These are phyloP conservation scores for Metarhizium robertsii DNA, from an alignment of 2,329 filamentous ascomycete species.

Conservation along the genomic window DNA sequence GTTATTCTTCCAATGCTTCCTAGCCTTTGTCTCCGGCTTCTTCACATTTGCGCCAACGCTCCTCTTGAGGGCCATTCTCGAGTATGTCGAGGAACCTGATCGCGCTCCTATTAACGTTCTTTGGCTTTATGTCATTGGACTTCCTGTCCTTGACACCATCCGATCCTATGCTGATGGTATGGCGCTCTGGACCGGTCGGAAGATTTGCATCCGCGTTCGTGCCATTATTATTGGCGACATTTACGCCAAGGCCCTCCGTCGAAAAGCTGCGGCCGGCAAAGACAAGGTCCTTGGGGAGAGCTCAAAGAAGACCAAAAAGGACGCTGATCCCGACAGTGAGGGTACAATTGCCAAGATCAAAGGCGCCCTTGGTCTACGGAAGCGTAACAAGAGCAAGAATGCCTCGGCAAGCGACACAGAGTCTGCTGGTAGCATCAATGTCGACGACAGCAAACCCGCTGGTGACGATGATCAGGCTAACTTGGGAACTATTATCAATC, in stretches of 20 bases:
- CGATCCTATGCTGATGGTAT: conserved; percentile 78
- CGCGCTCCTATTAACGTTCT: conserved; percentile 74
- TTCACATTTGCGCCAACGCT: conserved; percentile 90
- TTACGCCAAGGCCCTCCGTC: conserved; percentile 87
- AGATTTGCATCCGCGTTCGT: conserved; percentile 84
- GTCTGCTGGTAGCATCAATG: conserved; percentile 25
- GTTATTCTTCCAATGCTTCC: conserved; percentile 67
- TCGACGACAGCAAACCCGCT: conserved; percentile 24
- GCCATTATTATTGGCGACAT: conserved; percentile 97
- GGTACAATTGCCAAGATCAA: conserved; percentile 41
- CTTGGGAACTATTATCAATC: conserved; percentile 95
- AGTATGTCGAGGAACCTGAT: conserved; percentile 82
- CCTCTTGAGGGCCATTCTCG: conserved; percentile 79
- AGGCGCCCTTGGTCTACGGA: conserved; percentile 51
- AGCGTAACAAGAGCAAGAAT: conserved; percentile 40
- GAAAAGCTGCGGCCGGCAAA: conserved; percentile 71
- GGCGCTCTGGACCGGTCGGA: conserved; percentile 86
- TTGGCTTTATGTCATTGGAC: conserved; percentile 89
- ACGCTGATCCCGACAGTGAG: conserved; percentile 23
- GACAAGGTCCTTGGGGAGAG: conserved; percentile 58
- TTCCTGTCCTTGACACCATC: conserved; percentile 74
- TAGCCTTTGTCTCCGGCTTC: conserved; percentile 70
- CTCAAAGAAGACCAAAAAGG: conserved; percentile 25
- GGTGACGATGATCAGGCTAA: conserved; percentile 67
- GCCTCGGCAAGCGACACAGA: conserved; percentile 23